Percentiles rank a stretch among this genome's conserved stretches.
These are phyloP conservation scores for Chalara sp. DNA, from an alignment of 2,329 filamentous ascomycete genomes.

Conservation along the genomic window DNA sequence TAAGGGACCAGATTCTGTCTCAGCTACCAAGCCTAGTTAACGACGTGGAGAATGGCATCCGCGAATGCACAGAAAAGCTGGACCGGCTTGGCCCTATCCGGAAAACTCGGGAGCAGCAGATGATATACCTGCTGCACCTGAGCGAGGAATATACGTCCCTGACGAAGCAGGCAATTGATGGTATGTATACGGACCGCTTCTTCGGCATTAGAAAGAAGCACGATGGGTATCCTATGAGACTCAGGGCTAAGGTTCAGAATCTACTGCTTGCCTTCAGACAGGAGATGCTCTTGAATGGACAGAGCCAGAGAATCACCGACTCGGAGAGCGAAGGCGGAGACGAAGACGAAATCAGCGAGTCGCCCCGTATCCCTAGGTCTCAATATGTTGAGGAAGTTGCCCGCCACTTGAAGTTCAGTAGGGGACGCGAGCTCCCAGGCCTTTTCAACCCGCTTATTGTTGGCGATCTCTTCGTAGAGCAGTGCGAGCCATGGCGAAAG, in stretches of 20 bases:
- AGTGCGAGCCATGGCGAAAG: too few species aligned
- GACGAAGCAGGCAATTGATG: neutral
- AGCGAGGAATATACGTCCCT: neutral
- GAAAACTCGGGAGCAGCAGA: neutral
- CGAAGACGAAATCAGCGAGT: too few species aligned
- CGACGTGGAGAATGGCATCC: neutral
- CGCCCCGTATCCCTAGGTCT: too few species aligned
- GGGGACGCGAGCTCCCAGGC: neutral
- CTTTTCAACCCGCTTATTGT: neutral
- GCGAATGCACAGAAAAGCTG: neutral
- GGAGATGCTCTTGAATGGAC: too few species aligned
- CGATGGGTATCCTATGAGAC: too few species aligned
- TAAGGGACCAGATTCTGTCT: neutral
- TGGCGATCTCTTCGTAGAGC: too few species aligned
- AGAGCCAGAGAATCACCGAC: too few species aligned
- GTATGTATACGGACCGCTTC: neutral
- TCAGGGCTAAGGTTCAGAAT: too few species aligned
- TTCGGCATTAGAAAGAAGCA: too few species aligned
- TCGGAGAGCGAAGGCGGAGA: too few species aligned
- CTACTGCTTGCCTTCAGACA: too few species aligned
- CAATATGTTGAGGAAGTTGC: too few species aligned
- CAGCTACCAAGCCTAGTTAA: neutral
- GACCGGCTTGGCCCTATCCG: neutral
- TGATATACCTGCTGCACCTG: neutral
- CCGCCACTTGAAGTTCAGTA: neutral